Base-by-base conservation (phyloP, 768 basidiomycete genomes). In the Rhodosporidiobolus sp. region DNA sequence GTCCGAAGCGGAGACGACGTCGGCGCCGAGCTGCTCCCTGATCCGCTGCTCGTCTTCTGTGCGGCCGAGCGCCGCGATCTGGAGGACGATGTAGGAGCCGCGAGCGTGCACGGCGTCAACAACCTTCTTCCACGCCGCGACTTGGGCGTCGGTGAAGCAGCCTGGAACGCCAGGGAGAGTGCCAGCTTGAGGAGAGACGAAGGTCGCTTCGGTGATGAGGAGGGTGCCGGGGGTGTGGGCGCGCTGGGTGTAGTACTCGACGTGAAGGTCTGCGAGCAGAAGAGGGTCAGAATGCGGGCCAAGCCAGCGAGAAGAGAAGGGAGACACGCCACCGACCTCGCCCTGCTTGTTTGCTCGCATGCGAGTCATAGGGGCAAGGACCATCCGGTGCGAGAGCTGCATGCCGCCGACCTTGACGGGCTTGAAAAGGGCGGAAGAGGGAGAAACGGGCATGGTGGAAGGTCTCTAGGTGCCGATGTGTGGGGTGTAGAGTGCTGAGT, bases 31-130 rank as follows among this genome's bases (percentile, higher is more conserved):
- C 0, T 19, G 46, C 30, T 76, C 77, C 62, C 8, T 86, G 83
- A 0, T 10, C 2, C 32, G 22, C 20, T 30, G 54, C 20, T 65
- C 64, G 11, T 54, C n/a, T n/a, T n/a, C 64, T 5, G 54, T 54
- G 20, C 64, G 53, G 38, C 86, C 88, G 2, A 86, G 77, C 3
- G 87, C 85, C 87, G 87, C 86, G 3, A 87, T 83, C 77, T 89
- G 88, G 43, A 84, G 68, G 78, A 82, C 87, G 32, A 88, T 85
- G 78, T 80, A 84, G 0, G 83, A 85, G 9, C 84, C 83, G 56
- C 85, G 83, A 4, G 83, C 83, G 75, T 89, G 88, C 0, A 89
- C 87, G 0, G 83, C 85, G 17, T 85, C 84, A 24, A 85, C 86
- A 24, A 91, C 79, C 86, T 83, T 76, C 77, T 85, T 86, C 88